A percentile compares a stretch with the other conserved stretches of the same genome.
Conservation (phyloP, 176 grass and related monocot genomes). For the Lolium perenne region DNA sequence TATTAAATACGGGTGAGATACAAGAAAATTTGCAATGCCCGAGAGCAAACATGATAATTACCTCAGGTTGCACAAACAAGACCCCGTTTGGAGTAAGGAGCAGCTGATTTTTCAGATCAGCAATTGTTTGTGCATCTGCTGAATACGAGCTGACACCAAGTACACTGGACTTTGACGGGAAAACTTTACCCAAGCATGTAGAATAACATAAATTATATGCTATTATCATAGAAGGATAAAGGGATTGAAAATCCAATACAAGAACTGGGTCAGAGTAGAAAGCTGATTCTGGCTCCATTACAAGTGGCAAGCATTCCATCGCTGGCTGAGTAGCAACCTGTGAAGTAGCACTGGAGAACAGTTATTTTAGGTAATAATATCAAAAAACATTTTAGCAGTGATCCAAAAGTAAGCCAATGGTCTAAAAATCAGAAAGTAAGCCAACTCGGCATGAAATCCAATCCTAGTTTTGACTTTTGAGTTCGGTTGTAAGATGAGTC, state of each 20-base stretch:
- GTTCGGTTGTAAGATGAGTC: not conserved
- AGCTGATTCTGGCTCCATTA: conserved; percentile 97
- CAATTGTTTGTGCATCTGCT: conserved; percentile 57
- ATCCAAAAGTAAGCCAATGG: not conserved
- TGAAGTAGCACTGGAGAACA: conserved; percentile 46
- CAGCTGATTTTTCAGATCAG: conserved; percentile 68
- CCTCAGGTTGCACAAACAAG: conserved; percentile 84
- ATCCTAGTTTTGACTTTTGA: not conserved
- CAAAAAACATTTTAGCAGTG: not conserved
- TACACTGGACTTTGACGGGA: conserved; percentile 82
- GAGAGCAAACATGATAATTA: conserved; percentile 41
- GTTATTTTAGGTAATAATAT: conserved; percentile 16
- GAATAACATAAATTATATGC: conserved; percentile 96
- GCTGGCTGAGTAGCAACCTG: conserved; percentile 97
- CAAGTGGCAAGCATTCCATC: conserved; percentile 97
- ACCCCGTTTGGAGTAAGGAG: conserved; percentile 89
- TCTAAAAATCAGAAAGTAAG: not conserved
- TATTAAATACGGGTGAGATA: conserved; percentile 1
- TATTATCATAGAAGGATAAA: conserved; percentile 99
- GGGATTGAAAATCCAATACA: conserved; percentile 96
- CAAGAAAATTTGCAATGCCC: not conserved
- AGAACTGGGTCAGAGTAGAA: conserved; percentile 96
- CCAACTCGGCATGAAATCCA: not conserved
- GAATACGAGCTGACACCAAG: conserved; percentile 91
- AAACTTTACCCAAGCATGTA: conserved; percentile 95